Conservation (phyloP, 2,329 filamentous ascomycete genomes). For the Emmonsia crescens region DNA sequence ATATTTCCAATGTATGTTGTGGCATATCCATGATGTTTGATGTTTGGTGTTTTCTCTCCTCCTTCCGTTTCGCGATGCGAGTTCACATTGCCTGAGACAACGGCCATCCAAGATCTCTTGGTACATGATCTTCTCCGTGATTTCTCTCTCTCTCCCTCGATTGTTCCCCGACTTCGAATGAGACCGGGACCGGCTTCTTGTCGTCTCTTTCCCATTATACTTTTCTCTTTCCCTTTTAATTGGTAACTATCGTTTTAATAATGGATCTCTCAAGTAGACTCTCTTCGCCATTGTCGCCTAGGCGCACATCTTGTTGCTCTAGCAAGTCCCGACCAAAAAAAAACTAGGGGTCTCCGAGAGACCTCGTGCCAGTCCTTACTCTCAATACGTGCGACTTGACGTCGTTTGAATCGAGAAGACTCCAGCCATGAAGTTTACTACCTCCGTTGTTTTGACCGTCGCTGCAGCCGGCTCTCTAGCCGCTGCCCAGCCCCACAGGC, state of each 20-base stretch:
- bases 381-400: conserved; percentile 8
- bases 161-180: not conserved
- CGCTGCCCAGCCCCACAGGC: conserved; percentile 31
- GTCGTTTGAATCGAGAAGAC: conserved; percentile 5
- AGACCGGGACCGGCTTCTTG: not conserved
- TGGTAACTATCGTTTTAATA: not conserved
- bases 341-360: conserved; percentile 12
- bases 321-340: not conserved
- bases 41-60: not conserved
- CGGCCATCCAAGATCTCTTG: not conserved
- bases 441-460: conserved; percentile 29
- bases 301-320: not conserved
- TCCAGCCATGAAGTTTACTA: conserved; percentile 28
- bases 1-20: not conserved
- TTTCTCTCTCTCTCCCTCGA: not conserved
- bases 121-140: not conserved
- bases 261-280: not conserved
- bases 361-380: conserved; percentile 13
- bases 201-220: not conserved
- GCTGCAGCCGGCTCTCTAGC: conserved; percentile 34
- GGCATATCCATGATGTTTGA: not conserved
- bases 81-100: not conserved
- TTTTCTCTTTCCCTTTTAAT: not conserved
- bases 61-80: not conserved
- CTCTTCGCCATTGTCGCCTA: not conserved